These are phyloP conservation scores for Aegilops umbellulata DNA, from an alignment of 176 grass and related monocot species.

Conservation along the genomic window DNA sequence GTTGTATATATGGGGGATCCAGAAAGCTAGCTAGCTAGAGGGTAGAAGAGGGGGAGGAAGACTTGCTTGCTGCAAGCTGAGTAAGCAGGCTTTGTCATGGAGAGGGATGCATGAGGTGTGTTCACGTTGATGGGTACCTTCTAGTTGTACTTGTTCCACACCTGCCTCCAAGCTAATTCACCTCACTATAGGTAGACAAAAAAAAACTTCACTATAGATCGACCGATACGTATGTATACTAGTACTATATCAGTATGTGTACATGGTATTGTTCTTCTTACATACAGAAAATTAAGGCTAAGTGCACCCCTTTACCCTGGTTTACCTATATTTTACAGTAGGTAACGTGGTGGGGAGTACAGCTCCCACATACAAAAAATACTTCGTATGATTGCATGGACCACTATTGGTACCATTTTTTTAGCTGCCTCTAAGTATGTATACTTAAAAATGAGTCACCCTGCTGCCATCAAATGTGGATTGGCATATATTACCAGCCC, in stretches of 20 bases:
- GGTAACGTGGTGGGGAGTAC: slow-evolving; percentile 8
- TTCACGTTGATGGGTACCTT: background rate
- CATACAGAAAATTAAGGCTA: background rate
- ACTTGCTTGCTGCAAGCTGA: background rate
- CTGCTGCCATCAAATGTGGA: background rate
- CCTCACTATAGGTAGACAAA: no score
- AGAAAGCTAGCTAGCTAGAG: background rate
- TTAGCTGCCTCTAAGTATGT: background rate
- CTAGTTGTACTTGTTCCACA: slow-evolving; percentile 15
- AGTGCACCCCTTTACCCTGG: background rate
- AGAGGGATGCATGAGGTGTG: slow-evolving; percentile 11
- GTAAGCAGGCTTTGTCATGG: background rate
- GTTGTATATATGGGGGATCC: no score
- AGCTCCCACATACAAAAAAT: background rate
- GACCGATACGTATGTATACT: background rate
- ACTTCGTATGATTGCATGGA: background rate
- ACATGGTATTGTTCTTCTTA: background rate
- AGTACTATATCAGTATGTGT: background rate
- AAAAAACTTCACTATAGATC: no score
- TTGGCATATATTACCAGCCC: background rate
- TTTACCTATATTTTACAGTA: background rate
- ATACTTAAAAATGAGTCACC: no score
- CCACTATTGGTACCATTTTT: background rate
- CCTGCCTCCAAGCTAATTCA: background rate
- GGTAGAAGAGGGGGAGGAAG: background rate